Conservation (phyloP, 768 basidiomycete genomes). For the Pisolithus microcarpus region DNA sequence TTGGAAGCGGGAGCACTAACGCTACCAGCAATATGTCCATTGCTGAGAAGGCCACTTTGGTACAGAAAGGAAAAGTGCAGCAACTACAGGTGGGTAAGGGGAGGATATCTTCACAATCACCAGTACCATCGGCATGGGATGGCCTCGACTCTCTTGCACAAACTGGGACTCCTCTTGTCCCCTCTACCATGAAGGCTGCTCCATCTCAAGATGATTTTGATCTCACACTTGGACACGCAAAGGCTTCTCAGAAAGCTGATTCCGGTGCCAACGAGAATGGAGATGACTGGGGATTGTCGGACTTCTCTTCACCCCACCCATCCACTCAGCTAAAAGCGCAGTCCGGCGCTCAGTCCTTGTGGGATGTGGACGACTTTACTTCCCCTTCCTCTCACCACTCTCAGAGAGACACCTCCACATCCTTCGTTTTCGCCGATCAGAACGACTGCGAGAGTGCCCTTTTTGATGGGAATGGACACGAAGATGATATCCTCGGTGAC, state of each 20-base stretch:
- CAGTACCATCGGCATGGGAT: constrained; percentile 47
- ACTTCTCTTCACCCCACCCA: constrained; percentile 22
- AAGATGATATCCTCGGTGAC: constrained; percentile 70
- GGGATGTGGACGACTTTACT: constrained; percentile 42
- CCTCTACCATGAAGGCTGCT: neutral
- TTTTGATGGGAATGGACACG: constrained; percentile 28
- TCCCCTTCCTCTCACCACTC: constrained; percentile 13
- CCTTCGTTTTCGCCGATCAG: constrained; percentile 61
- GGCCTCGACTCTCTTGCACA: constrained; percentile 50
- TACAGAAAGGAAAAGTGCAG: constrained; percentile 36
- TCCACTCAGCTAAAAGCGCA: neutral
- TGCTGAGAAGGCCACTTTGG: constrained; percentile 61
- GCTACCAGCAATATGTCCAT: constrained; percentile 47
- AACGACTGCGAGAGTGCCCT: constrained; percentile 30
- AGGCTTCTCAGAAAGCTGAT: neutral
- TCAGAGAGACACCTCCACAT: constrained; percentile 34
- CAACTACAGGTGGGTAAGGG: constrained; percentile 10
- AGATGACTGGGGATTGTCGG: constrained; percentile 42
- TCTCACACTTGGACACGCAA: constrained; percentile 18
- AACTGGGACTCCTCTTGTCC: constrained; percentile 9
- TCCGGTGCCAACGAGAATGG: constrained; percentile 10
- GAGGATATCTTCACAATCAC: constrained; percentile 3
- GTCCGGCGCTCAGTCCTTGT: constrained; percentile 24
- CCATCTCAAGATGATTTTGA: constrained; percentile 9
- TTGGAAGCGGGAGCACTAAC: constrained; percentile 12